These are phyloP conservation scores for Epichloe gansuensis DNA, from an alignment of 2,329 filamentous ascomycete genomes.

Conservation along the genomic window DNA sequence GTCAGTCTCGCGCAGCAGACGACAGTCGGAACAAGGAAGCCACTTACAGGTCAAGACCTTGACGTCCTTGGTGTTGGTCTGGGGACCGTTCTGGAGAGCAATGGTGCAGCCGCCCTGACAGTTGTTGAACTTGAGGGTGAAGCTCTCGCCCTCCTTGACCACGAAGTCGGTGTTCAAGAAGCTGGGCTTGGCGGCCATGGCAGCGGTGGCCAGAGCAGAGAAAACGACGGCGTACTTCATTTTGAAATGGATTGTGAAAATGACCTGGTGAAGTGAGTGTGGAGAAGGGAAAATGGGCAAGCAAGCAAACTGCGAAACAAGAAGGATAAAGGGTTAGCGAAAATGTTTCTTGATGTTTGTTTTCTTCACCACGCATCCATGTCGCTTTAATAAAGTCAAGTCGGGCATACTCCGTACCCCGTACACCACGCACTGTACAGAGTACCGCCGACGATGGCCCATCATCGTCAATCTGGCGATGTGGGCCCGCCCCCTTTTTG, in stretches of 20 bases:
- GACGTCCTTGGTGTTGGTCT: slow-evolving; percentile 18
- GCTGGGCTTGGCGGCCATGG: slow-evolving; percentile 17
- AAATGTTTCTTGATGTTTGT: not conserved
- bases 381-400: too few relatives aligned
- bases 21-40: not conserved
- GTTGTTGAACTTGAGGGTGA: slow-evolving; percentile 20
- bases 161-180: slow-evolving; percentile 22
- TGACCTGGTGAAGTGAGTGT: not conserved
- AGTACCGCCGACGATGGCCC: too few relatives aligned
- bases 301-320: not conserved
- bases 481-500: not conserved
- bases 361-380: not conserved
- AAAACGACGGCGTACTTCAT: slow-evolving; percentile 26
- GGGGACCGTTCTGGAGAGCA: slow-evolving; percentile 19
- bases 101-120: slow-evolving; percentile 25
- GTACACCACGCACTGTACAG: too few relatives aligned
- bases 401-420: too few relatives aligned
- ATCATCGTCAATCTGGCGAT: not conserved
- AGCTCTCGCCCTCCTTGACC: slow-evolving; percentile 18
- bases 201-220: slow-evolving; percentile 17
- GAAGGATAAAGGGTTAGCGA: not conserved
- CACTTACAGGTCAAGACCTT: slow-evolving; percentile 20
- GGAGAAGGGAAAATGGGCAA: not conserved
- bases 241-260: slow-evolving; percentile 9
- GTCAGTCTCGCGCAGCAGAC: not conserved